A percentile compares a stretch with the other conserved stretches of the same genome.
Evolutionary conservation across 1,284 basidiomycete species (phyloP).

Genomic region (Pyrrhoderma noxium): DNA sequence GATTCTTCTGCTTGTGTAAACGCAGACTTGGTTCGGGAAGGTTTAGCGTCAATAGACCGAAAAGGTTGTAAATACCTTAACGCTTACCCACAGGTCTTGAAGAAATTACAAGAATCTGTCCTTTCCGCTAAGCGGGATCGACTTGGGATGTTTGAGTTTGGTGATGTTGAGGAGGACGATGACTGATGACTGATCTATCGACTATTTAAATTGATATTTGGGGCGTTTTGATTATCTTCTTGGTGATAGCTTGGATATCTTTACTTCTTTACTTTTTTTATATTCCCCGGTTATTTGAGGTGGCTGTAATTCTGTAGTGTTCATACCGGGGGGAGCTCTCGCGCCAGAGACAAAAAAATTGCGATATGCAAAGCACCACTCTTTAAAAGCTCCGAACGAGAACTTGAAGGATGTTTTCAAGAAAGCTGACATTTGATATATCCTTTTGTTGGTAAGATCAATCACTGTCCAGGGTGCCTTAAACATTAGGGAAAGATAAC

Average conservation of each 20-base stretch:
- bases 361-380: too few relatives aligned
- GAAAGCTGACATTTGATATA: not conserved
- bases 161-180: conserved; percentile 75
- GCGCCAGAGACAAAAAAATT: too few relatives aligned
- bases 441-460: not conserved
- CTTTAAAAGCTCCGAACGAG: too few relatives aligned
- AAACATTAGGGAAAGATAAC: too few relatives aligned
- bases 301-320: too few relatives aligned
- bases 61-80: conserved; percentile 70
- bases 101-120: conserved; percentile 58
- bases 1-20: conserved; percentile 79
- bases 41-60: conserved; percentile 70
- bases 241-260: not conserved
- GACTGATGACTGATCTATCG: conserved; percentile 1
- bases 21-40: conserved; percentile 74
- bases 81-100: conserved; percentile 63
- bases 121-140: conserved; percentile 68
- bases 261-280: not conserved
- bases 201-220: not conserved
- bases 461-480: too few relatives aligned
- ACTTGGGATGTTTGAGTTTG: conserved; percentile 83
- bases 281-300: too few relatives aligned
- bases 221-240: not conserved
- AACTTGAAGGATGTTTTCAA: too few relatives aligned
- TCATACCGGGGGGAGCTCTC: too few relatives aligned